A percentile compares a stretch with the other conserved stretches of the same genome.
Evolutionary conservation across 768 basidiomycete genomes (phyloP).

Genomic region (Tulasnella sp.): DNA sequence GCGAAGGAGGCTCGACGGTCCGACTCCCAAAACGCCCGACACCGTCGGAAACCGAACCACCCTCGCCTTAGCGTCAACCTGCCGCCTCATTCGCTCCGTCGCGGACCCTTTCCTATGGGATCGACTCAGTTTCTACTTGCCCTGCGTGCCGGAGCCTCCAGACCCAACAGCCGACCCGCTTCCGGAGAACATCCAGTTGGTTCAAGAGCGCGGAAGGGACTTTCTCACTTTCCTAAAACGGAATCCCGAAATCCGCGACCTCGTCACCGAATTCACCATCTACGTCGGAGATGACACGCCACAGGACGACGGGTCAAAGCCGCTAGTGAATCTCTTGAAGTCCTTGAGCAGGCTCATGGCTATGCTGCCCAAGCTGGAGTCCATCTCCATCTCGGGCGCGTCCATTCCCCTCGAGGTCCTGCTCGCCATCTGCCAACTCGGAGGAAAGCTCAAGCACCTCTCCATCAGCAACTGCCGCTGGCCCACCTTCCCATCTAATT

Average conservation of each 20-base stretch:
- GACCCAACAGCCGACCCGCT: not conserved
- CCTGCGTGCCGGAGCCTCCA: not conserved
- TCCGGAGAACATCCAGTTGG: not conserved
- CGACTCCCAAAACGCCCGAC: not conserved
- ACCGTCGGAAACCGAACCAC: conserved; percentile 1
- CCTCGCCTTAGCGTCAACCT: not conserved
- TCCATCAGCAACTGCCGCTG: conserved; percentile 3
- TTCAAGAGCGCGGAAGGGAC: not conserved
- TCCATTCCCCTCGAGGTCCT: not conserved
- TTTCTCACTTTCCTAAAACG: not conserved
- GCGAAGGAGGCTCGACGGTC: not conserved
- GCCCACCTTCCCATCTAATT: not conserved
- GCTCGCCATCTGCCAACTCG: not conserved
- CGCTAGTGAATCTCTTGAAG: not conserved
- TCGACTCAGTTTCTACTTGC: not conserved
- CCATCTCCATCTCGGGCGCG: not conserved
- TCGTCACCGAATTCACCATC: not conserved
- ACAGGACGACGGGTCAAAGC: not conserved
- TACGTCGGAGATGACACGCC: not conserved
- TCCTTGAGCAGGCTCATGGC: not conserved
- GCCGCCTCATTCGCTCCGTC: not conserved
- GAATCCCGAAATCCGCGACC: not conserved
- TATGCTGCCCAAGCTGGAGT: not conserved
- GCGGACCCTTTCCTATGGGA: conserved; percentile 2
- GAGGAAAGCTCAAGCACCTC: not conserved